Evolutionary conservation across 164 flowering plant species (phyloP).

Genomic region (Tetracentron sinense): DNA sequence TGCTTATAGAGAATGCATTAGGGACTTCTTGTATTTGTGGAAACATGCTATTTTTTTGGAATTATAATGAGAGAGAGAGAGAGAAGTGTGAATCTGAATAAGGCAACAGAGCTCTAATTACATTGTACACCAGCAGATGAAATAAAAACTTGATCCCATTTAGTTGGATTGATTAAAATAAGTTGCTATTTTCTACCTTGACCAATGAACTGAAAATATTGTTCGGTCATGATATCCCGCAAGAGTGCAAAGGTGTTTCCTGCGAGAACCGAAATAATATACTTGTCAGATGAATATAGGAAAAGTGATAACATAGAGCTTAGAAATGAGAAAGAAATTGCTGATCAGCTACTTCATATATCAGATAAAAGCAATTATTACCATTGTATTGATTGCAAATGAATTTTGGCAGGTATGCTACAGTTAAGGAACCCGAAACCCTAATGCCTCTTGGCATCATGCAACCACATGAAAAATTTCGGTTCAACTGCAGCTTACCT

Average conservation of each 20-base stretch:
- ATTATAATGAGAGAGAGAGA: background rate
- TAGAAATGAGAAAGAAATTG: background rate
- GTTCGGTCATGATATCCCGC: slow-evolving; percentile 92
- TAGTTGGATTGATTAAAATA: background rate
- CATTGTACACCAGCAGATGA: background rate
- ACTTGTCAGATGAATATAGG: background rate
- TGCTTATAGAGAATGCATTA: background rate
- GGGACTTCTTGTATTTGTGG: background rate
- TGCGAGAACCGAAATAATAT: slow-evolving; percentile 26
- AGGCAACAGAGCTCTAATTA: background rate
- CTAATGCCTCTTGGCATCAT: background rate
- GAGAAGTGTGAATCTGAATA: background rate
- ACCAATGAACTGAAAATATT: slow-evolving; percentile 91
- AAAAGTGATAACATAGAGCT: background rate
- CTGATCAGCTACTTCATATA: background rate
- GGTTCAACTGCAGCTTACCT: background rate
- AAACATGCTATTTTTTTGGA: background rate
- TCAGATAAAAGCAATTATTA: background rate
- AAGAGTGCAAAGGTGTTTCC: slow-evolving; percentile 80
- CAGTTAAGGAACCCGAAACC: slow-evolving; percentile 12
- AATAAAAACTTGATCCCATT: background rate
- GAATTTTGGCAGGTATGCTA: slow-evolving; percentile 6
- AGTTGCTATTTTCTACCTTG: slow-evolving; percentile 77
- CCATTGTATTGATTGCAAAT: background rate
- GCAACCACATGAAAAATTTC: slow-evolving; percentile 3